A percentile compares a stretch with the other conserved stretches of the same genome.
Evolutionary conservation across 1,139 yeast species (phyloP).

Genomic region (Blastobotrys indianensis): DNA sequence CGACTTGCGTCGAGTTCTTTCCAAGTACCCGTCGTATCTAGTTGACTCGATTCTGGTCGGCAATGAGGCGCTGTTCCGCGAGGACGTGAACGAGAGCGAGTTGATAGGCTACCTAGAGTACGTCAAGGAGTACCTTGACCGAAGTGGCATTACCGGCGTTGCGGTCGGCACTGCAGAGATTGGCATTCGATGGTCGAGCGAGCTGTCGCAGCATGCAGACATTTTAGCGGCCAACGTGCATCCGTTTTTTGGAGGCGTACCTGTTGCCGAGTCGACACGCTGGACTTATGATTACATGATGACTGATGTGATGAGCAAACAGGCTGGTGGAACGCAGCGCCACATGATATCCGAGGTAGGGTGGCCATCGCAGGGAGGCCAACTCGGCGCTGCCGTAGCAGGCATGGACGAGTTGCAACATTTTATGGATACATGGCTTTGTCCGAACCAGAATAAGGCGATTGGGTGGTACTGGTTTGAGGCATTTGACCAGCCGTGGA

Average conservation of each 20-base stretch:
- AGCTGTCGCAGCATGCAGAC: conserved; percentile 40
- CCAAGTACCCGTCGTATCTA: conserved; percentile 41
- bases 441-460: conserved; percentile 36
- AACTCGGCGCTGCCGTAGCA: conserved; percentile 43
- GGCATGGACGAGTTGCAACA: conserved; percentile 41
- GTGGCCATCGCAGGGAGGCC: conserved; percentile 66
- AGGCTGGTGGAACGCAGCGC: conserved; percentile 23
- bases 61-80: conserved; percentile 55
- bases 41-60: conserved; percentile 56
- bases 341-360: conserved; percentile 59
- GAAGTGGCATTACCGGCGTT: conserved; percentile 31
- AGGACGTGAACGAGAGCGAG: conserved; percentile 40
- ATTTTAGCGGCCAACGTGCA: conserved; percentile 60
- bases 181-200: conserved; percentile 40
- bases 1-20: conserved; percentile 36
- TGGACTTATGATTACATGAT: conserved; percentile 52
- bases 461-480: conserved; percentile 61
- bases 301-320: conserved; percentile 37
- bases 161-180: conserved; percentile 55
- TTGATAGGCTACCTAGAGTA: conserved; percentile 42
- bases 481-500: conserved; percentile 74
- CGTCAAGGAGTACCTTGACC: conserved; percentile 37
- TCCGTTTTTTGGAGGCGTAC: conserved; percentile 62
- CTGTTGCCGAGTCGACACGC: conserved; percentile 43
- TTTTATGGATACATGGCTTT: conserved; percentile 50